These are phyloP conservation scores for Mrakia blollopis DNA, from an alignment of 768 basidiomycete species.

Conservation along the genomic window DNA sequence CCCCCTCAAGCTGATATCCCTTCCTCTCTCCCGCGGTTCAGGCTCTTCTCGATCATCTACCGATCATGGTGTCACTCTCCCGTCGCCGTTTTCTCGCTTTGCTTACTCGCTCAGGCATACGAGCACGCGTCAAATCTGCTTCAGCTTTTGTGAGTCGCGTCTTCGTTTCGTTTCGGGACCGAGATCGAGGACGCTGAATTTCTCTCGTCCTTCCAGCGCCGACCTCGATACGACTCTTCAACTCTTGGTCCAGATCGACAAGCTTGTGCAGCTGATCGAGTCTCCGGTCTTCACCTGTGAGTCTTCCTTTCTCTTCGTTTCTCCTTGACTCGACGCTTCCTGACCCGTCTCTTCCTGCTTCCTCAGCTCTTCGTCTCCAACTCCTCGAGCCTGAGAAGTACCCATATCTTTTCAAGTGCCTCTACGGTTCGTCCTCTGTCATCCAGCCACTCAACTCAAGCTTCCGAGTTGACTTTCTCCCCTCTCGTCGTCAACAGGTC, in stretches of 20 bases:
- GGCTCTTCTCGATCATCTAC: slow-evolving; percentile 82
- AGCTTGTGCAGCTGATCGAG: slow-evolving; percentile 94
- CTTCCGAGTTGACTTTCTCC: too few relatives aligned
- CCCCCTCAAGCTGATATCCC: background rate
- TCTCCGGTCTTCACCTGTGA: slow-evolving; percentile 96
- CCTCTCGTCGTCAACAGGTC: slow-evolving; percentile 29
- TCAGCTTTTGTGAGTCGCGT: slow-evolving; percentile 73
- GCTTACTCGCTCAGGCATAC: slow-evolving; percentile 93
- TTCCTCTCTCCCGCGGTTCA: background rate
- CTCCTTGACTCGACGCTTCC: background rate
- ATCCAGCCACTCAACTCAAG: too few relatives aligned
- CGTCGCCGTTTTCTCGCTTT: slow-evolving; percentile 91
- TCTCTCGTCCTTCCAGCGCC: slow-evolving; percentile 54
- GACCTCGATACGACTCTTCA: slow-evolving; percentile 94
- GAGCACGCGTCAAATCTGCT: slow-evolving; percentile 96
- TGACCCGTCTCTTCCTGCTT: background rate
- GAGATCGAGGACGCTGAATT: slow-evolving; percentile 21
- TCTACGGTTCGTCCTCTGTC: slow-evolving; percentile 61
- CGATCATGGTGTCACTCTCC: slow-evolving; percentile 99
- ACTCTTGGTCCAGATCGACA: slow-evolving; percentile 92
- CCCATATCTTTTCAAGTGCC: slow-evolving; percentile 92
- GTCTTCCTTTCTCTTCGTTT: slow-evolving; percentile 41
- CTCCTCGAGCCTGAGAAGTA: slow-evolving; percentile 94
- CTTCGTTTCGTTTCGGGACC: background rate
- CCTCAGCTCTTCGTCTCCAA: slow-evolving; percentile 63